Base-by-base conservation (phyloP, 192 early-diverging fungal genomes). In the Backusella australiensis region DNA sequence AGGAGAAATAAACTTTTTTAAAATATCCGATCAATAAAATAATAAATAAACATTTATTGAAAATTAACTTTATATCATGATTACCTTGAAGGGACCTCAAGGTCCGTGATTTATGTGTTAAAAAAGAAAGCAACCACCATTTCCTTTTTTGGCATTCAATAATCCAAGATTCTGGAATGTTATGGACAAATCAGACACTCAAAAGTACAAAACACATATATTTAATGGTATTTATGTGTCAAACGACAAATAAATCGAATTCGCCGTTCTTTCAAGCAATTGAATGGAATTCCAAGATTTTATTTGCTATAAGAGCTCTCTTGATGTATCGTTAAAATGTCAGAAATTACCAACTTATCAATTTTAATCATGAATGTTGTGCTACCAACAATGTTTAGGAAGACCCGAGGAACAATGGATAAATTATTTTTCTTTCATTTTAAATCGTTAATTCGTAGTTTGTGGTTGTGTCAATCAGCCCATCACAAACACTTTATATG, bases 21-120 rank as follows among this genome's bases (percentile, higher is more conserved):
- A 63, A 63, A 63, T 63, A 63, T 63, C 21, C 56, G 23, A 63
- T 63, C 56, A 63, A 63, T 63, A 63, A 63, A 63, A 26, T 63
- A 63, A 63, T 29, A 63, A 63, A 14, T 29, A 26, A 9, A 26
- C 23, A 32, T 63, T 26, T 63, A 63, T 63, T 26, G 56, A 63
- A 63, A 63, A 63, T 63, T 63, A 63, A 29, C 56, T 26, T 29
- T 63, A 63, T 29, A 63, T 63, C 12, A 11, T 23, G 56, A 26
- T 63, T 63, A 23, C 23, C 56, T 26, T 29, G 56, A 63, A 29
- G 56, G 56, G 26, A 63, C 56, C 26, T 14, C 23, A 63, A 63
- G 23, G 23, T 63, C 56, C 56, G 56, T 63, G 56, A 63, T 63
- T 29, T 26, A 63, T 63, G 23, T 26, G 26, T 63, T 63, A 63